phyloP scores from a whole-genome alignment of 148 eudicot species.

The Arctostaphylos glauca region DNA sequence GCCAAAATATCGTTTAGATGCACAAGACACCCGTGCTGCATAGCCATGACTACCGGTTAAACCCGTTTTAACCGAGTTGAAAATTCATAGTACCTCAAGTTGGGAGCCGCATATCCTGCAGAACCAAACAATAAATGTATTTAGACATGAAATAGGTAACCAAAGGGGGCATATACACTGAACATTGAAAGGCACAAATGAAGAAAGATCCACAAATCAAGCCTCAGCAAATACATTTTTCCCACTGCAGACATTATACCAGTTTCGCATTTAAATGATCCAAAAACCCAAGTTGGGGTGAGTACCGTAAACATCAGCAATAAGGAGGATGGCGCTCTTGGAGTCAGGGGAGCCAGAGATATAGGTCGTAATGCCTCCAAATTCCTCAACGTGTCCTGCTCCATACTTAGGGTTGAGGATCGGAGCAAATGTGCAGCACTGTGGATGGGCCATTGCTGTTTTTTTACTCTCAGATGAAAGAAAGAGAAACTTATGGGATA shows the following conservation, averaged over 20 bases:
- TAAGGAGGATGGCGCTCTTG: constrained; percentile 42
- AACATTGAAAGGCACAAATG: too few species aligned
- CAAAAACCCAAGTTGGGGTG: not conserved
- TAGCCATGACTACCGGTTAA: too few species aligned
- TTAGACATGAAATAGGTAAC: not conserved
- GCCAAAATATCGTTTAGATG: too few species aligned
- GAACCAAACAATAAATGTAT: not conserved
- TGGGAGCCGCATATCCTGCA: constrained; percentile 62
- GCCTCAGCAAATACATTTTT: too few species aligned
- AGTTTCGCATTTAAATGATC: too few species aligned
- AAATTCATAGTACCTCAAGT: constrained; percentile 38
- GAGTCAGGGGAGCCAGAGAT: constrained; percentile 43
- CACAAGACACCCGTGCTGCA: too few species aligned
- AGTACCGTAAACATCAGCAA: constrained; percentile 55
- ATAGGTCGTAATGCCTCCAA: constrained; percentile 27
- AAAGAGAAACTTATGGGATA: too few species aligned
- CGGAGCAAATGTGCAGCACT: constrained; percentile 16
- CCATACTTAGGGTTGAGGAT: constrained; percentile 14
- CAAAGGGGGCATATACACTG: too few species aligned
- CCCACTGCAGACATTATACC: too few species aligned
- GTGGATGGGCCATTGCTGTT: not conserved
- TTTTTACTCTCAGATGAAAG: too few species aligned
- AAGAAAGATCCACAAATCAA: too few species aligned
- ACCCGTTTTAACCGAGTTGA: too few species aligned
- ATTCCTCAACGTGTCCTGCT: constrained; percentile 14